Conservation (phyloP, 2,329 filamentous ascomycete genomes). For the Annulohypoxylon truncatum region DNA sequence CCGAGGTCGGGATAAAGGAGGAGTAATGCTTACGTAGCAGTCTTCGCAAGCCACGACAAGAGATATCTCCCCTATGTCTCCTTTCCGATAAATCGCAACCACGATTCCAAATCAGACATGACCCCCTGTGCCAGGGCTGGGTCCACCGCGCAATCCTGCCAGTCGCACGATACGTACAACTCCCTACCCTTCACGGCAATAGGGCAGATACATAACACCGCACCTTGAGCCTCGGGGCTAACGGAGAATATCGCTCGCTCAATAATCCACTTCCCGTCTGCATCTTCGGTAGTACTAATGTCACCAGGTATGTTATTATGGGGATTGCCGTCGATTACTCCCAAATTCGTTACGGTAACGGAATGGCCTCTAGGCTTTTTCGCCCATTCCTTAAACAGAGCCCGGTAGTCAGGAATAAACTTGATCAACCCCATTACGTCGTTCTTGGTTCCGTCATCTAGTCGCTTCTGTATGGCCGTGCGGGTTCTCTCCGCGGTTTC, state of each 20-base stretch:
- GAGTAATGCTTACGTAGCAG: background rate
- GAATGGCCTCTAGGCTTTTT: conserved; percentile 30
- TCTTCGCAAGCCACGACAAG: background rate
- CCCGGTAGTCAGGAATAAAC: conserved; percentile 34
- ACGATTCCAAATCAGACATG: conserved; percentile 30
- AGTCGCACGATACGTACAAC: conserved; percentile 33
- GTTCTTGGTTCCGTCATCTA: conserved; percentile 48
- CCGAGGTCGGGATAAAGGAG: background rate
- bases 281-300: background rate
- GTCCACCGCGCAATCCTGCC: conserved; percentile 36
- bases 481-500: conserved; percentile 43
- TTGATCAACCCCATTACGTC: conserved; percentile 51
- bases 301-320: background rate
- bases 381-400: conserved; percentile 15
- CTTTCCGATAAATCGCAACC: conserved; percentile 26
- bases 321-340: conserved; percentile 42
- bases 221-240: conserved; percentile 29
- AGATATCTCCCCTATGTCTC: background rate
- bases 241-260: conserved; percentile 36
- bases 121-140: conserved; percentile 28
- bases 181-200: conserved; percentile 35
- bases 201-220: conserved; percentile 27
- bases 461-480: conserved; percentile 45
- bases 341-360: conserved; percentile 34
- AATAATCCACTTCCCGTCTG: conserved; percentile 26